Evolutionary conservation across 164 flowering plant species (phyloP).

Genomic region (Vitis cinerea): DNA sequence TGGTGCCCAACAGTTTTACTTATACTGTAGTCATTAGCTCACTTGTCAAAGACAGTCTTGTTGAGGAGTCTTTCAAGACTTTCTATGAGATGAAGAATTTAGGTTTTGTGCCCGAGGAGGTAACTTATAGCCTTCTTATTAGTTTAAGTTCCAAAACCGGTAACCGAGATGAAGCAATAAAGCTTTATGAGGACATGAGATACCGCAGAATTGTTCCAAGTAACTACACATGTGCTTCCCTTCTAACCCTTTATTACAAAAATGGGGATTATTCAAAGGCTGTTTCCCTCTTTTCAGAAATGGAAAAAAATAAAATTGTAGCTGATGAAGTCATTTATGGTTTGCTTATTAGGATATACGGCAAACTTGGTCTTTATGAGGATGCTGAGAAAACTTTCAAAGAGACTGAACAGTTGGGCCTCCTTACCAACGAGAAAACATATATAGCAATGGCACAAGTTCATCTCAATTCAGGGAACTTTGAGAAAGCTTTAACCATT

Average conservation of each 20-base stretch:
- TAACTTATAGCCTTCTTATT: constrained; percentile 76
- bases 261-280: constrained; percentile 65
- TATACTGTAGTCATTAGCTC: constrained; percentile 78
- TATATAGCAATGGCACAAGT: constrained; percentile 91
- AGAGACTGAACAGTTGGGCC: constrained; percentile 58
- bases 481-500: constrained; percentile 53
- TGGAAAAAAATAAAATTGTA: constrained; percentile 54
- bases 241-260: constrained; percentile 63
- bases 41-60: constrained; percentile 54
- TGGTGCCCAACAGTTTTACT: constrained; percentile 65
- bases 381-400: constrained; percentile 77
- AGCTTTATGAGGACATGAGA: constrained; percentile 81
- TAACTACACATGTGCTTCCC: constrained; percentile 85
- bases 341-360: constrained; percentile 68
- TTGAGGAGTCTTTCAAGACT: constrained; percentile 61
- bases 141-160: constrained; percentile 47
- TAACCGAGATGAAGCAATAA: constrained; percentile 44
- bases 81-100: constrained; percentile 68
- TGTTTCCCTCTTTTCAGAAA: constrained; percentile 61
- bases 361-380: background rate
- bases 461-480: constrained; percentile 56
- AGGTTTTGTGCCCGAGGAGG: constrained; percentile 72
- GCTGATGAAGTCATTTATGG: constrained; percentile 95
- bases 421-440: constrained; percentile 75
- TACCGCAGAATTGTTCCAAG: constrained; percentile 61